Evolutionary conservation across 2,329 filamentous ascomycete genomes (phyloP).

Genomic region (Aspergillus arachidicola): DNA sequence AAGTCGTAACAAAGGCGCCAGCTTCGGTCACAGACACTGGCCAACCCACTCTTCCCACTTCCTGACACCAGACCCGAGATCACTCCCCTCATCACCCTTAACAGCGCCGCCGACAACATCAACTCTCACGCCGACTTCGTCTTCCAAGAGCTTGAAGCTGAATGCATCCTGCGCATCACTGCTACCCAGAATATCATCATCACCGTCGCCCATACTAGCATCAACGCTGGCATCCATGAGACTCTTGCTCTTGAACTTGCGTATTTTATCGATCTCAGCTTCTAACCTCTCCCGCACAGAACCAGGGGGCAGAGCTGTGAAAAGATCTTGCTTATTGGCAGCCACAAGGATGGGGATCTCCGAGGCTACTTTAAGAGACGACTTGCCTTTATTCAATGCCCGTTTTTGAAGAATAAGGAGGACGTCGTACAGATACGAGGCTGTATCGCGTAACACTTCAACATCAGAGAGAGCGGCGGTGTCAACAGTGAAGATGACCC

Average conservation of each 20-base stretch:
- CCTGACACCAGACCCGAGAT: slow-evolving; percentile 69
- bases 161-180: slow-evolving; percentile 78
- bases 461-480: slow-evolving; percentile 63
- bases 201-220: slow-evolving; percentile 58
- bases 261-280: slow-evolving; percentile 76
- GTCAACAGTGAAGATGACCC: slow-evolving; percentile 87
- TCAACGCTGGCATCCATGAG: slow-evolving; percentile 79
- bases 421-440: slow-evolving; percentile 84
- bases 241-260: slow-evolving; percentile 75
- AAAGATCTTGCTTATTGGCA: slow-evolving; percentile 94
- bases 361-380: slow-evolving; percentile 57
- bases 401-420: slow-evolving; percentile 81
- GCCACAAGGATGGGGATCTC: slow-evolving; percentile 78
- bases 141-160: slow-evolving; percentile 77
- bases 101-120: slow-evolving; percentile 70
- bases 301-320: slow-evolving; percentile 81
- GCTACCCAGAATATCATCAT: slow-evolving; percentile 83
- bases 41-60: slow-evolving; percentile 93
- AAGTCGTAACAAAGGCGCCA: not conserved
- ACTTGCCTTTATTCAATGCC: slow-evolving; percentile 56
- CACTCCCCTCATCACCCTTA: slow-evolving; percentile 58
- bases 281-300: slow-evolving; percentile 77
- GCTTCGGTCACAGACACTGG: slow-evolving; percentile 60
- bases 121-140: slow-evolving; percentile 74
- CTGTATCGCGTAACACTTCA: slow-evolving; percentile 66